phyloP scores from a whole-genome alignment of 129 eudicot genomes.

The Escallonia herrerae region DNA sequence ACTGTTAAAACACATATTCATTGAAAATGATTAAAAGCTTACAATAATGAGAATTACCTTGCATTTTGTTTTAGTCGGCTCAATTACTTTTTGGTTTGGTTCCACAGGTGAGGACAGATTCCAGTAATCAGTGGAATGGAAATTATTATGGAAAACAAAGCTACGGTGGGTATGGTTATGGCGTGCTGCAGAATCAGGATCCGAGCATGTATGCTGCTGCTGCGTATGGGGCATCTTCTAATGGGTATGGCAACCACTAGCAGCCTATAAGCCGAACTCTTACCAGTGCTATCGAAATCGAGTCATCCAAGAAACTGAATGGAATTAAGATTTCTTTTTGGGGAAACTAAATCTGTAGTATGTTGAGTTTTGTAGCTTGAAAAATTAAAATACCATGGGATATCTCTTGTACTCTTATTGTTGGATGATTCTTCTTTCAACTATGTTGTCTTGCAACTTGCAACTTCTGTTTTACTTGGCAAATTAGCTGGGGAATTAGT shows the following conservation, averaged over 20 bases:
- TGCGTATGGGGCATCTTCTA: constrained; percentile 50
- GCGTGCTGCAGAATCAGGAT: constrained; percentile 48
- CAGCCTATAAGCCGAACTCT: constrained; percentile 56
- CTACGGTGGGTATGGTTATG: constrained; percentile 54
- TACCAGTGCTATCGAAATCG: not conserved
- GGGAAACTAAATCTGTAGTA: constrained; percentile 13
- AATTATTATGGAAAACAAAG: constrained; percentile 66
- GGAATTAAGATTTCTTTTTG: too few species aligned
- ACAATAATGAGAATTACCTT: too few species aligned
- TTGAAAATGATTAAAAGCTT: too few species aligned
- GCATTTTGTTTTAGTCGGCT: not conserved
- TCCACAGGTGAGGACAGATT: constrained; percentile 41
- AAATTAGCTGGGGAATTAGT: too few species aligned
- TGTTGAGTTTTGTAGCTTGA: constrained; percentile 30
- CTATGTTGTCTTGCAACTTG: too few species aligned
- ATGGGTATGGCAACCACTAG: constrained; percentile 67
- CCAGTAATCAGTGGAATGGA: constrained; percentile 45
- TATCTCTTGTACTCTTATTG: too few species aligned
- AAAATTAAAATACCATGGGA: too few species aligned
- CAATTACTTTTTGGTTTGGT: constrained; percentile 4
- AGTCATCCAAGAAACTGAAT: constrained; percentile 7
- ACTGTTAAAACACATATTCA: too few species aligned
- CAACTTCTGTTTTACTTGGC: too few species aligned
- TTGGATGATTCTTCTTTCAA: too few species aligned
- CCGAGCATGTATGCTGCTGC: constrained; percentile 53